Base-by-base conservation (phyloP, 371 early-diverging fungal genomes). In the Rhizopus arrhizus region DNA sequence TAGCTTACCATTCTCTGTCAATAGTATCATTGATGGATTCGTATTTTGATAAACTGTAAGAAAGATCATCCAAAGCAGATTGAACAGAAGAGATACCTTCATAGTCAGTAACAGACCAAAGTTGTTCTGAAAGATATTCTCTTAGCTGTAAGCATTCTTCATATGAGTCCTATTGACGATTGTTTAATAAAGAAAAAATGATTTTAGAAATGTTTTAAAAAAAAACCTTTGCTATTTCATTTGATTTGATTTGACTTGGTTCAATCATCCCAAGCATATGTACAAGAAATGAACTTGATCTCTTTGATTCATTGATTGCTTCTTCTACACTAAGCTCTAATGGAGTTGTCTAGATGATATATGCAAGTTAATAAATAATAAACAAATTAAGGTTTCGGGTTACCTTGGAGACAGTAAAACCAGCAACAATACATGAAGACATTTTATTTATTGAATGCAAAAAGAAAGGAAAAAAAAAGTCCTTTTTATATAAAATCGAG, bases 91-190 rank as follows among this genome's bases (percentile, higher is more conserved):
- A 57, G 15, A 77, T 66, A 9, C 56, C 59, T 11, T 80, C 80
- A 16, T 59, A 58, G 36, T 80, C 80, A 8, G 61, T 55, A 5
- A 65, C 70, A 10, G 69, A 61, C 80, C 80, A 80, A 29, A 80
- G 62, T 33, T 75, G 69, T 36, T 80, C 80, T 11, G 75, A 69
- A 8, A 80, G 70, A 50, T 64, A 72, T 3, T 77, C 77, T 32
- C 59, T 70, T 16, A 77, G 42, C 22, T 73, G 64, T 7, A 71
- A 22, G 31, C 80, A 80, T 56, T 74, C 77, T 11, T 58, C 36
- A 40, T 80, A 77, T 4, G 73, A 61, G 35, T 80, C 80, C 77
- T 77, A 46, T n/a, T 22, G 22, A 22, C 22, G 0, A 22, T 22
- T 22, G 22, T 5, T 8, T 49, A 28, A 10, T 49, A 51, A 34